Evolutionary conservation across 2,329 filamentous ascomycete species (phyloP), one percentile per base, ranked within the genome.

Genomic region (Sporothrix euskadiensis): DNA sequence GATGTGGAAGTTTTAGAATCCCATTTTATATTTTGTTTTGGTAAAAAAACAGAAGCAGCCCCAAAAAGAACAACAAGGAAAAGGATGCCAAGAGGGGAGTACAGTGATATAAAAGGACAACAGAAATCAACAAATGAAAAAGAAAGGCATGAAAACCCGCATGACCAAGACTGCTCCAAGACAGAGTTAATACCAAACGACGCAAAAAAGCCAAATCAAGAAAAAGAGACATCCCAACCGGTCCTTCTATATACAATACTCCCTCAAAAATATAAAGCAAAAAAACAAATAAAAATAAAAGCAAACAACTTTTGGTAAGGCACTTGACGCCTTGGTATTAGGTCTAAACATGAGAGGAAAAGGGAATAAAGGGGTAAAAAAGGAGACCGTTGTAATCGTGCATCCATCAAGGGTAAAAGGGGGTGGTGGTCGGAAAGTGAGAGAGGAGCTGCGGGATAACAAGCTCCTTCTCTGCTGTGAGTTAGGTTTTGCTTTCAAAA

Each of bases 241-340:
- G 39, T 54, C 56, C 71, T 52, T 70, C 49, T 70, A 70, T 70
- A 70, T 57, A 70, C 68, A 44, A 44, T 41, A 70, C 68, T 70
- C 68, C 68, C 68, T 57, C 68, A 32, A 68, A 49, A n/a, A 22
- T 10, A 47, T 14, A 47, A 54, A 35, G 32, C 35, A 69, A 39
- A 8, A 65, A 65, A 65, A 49, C n/a, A 49, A 14, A 52, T 4
- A 54, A 10, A 30, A 30, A 4, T 8, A 52, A 57, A 70, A 56
- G 54, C n/a, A 19, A 6, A 26, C 4, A 61, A 63, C 49, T 63
- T 71, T 71, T 52, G 41, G 3, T 66, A 65, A 70, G 68, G 35
- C 68, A 70, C 35, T 57, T 57, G 68, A 70, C 52, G 68, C 68
- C 68, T 54, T 41, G 68, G 68, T 57, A 70, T 70, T 72, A 72